Conservation (phyloP, 2,329 filamentous ascomycete genomes). For the Colletotrichum spaethianum region DNA sequence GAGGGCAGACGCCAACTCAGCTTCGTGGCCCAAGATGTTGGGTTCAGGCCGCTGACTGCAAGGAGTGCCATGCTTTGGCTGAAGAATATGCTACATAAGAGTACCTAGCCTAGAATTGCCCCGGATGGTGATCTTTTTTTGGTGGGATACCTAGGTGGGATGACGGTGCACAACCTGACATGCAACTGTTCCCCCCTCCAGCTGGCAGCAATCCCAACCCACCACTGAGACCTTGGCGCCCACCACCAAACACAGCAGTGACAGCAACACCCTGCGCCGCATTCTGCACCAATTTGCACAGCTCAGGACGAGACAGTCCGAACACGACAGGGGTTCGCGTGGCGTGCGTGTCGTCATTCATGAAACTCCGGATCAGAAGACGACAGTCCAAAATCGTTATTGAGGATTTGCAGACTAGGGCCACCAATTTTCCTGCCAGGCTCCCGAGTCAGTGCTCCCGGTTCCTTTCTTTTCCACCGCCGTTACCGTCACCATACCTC, state of each 20-base stretch:
- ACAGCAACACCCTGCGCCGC: neutral
- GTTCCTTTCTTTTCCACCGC: neutral
- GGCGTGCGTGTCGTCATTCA: constrained; percentile 29
- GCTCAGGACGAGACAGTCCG: constrained; percentile 18
- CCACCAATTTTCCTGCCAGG: neutral
- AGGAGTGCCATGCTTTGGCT: constrained; percentile 24
- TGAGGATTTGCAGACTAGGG: neutral
- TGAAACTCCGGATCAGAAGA: constrained; percentile 26
- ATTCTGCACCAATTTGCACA: neutral
- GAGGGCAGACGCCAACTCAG: constrained; percentile 31
- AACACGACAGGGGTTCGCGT: constrained; percentile 16
- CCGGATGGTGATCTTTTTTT: neutral
- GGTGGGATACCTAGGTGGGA: neutral
- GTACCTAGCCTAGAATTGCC: constrained; percentile 8
- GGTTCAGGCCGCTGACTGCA: constrained; percentile 15
- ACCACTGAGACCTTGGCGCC: neutral
- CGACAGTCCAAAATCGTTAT: neutral
- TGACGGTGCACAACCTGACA: neutral
- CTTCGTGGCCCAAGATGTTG: constrained; percentile 11
- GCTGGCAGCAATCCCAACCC: no score
- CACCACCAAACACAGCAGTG: neutral
- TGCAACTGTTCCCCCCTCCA: neutral
- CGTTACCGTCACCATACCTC: neutral
- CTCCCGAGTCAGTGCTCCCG: neutral
- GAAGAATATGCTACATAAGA: constrained; percentile 11